Percentiles rank a stretch among this genome's conserved stretches.
Conservation (phyloP, 2,329 filamentous ascomycete species). For the Colletotrichum noveboracense region DNA sequence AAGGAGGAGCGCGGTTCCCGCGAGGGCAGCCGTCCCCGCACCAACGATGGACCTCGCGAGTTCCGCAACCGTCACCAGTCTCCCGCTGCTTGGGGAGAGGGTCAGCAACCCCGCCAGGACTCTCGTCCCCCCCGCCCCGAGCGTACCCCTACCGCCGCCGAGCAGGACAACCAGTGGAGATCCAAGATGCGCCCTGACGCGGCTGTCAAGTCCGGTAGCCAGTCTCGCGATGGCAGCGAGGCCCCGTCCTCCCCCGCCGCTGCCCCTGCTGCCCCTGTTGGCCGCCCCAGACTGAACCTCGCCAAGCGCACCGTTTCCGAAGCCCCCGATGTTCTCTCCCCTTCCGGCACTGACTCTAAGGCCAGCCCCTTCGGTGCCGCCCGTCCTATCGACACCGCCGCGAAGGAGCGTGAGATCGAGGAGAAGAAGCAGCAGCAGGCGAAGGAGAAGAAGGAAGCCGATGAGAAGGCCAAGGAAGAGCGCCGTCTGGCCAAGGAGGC, state of each 20-base stretch:
- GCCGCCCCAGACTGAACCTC: slow-evolving; percentile 85
- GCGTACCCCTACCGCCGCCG: slow-evolving; percentile 82
- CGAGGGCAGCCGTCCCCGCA: slow-evolving; percentile 59
- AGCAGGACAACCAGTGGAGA: slow-evolving; percentile 94
- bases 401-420: slow-evolving; percentile 87
- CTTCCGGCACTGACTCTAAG: slow-evolving; percentile 73
- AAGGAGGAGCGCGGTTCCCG: slow-evolving; percentile 57
- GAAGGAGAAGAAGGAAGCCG: slow-evolving; percentile 84
- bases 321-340: slow-evolving; percentile 53
- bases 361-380: slow-evolving; percentile 93
- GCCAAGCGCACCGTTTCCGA: slow-evolving; percentile 91
- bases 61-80: slow-evolving; percentile 70
- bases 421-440: slow-evolving; percentile 80
- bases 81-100: slow-evolving; percentile 79
- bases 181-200: slow-evolving; percentile 87
- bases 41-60: slow-evolving; percentile 64
- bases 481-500: slow-evolving; percentile 69
- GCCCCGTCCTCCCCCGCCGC: slow-evolving; percentile 75
- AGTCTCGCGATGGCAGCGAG: slow-evolving; percentile 75
- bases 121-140: slow-evolving; percentile 69
- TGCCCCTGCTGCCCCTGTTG: slow-evolving; percentile 54
- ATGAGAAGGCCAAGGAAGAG: slow-evolving; percentile 85
- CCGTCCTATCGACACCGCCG: slow-evolving; percentile 89
- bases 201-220: slow-evolving; percentile 62
- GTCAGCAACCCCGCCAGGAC: slow-evolving; percentile 64